phyloP scores from a whole-genome alignment of 495 filamentous ascomycete genomes.

The Trichoderma parareesei region DNA sequence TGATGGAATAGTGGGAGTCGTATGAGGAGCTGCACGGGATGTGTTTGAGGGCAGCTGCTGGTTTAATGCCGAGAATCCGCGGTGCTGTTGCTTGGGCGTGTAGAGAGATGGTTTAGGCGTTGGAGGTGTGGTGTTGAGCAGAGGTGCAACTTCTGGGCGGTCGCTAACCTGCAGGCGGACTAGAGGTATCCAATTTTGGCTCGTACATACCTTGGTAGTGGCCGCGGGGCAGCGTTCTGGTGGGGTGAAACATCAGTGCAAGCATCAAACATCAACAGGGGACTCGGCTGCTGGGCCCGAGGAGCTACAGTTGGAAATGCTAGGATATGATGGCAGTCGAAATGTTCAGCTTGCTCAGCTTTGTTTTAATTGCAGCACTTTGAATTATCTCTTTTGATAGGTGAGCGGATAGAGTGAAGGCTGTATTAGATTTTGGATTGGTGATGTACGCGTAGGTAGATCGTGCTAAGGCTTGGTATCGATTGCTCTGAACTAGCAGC shows the following conservation, averaged over 20 bases:
- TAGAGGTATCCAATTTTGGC: neutral
- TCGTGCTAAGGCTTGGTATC: no score
- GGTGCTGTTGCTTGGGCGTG: neutral
- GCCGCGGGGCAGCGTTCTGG: neutral
- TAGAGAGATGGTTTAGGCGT: neutral
- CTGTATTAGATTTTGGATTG: no score
- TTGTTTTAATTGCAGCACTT: no score
- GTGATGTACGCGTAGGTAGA: no score
- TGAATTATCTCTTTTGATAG: no score
- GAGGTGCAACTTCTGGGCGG: neutral
- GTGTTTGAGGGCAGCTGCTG: neutral
- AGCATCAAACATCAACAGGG: no score
- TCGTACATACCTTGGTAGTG: no score
- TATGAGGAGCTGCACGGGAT: neutral
- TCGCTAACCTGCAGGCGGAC: no score
- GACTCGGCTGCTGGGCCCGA: neutral
- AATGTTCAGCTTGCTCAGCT: no score
- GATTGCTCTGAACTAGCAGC: no score
- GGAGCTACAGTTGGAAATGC: neutral
- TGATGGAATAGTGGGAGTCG: neutral
- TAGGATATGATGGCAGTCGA: no score
- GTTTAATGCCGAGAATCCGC: neutral
- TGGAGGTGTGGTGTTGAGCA: neutral
- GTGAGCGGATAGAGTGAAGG: no score
- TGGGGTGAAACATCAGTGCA: slow-evolving; percentile 1